A percentile compares a stretch with the other conserved stretches of the same genome.
These are phyloP conservation scores for Conticribra guillardii DNA, from an alignment of 108 stramenopile species.

Conservation along the genomic window DNA sequence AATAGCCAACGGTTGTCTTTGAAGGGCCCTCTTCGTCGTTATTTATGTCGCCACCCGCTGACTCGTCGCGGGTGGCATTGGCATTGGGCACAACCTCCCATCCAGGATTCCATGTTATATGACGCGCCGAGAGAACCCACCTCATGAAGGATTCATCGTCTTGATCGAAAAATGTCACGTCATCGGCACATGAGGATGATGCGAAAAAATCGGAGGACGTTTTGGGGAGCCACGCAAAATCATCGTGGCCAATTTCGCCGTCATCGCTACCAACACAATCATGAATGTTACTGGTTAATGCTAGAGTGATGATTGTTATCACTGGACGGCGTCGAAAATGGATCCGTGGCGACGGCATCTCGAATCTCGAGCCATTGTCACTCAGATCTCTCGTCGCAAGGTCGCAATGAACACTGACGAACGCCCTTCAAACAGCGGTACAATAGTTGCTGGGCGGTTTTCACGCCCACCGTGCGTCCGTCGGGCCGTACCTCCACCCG, in stretches of 20 bases:
- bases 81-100: constrained; percentile 22
- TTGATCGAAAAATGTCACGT: not conserved
- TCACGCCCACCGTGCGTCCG: not conserved
- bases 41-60: not conserved
- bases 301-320: too few relatives aligned
- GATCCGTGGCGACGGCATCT: too few relatives aligned
- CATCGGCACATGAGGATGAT: constrained; percentile 6
- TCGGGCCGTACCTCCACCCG: not conserved
- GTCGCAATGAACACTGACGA: not conserved
- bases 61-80: not conserved
- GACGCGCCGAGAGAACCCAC: constrained; percentile 30
- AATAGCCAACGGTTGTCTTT: constrained; percentile 5
- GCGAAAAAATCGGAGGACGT: constrained; percentile 23
- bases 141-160: constrained; percentile 15
- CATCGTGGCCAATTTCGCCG: too few relatives aligned
- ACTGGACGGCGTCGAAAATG: too few relatives aligned
- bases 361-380: not conserved
- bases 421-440: not conserved
- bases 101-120: constrained; percentile 20
- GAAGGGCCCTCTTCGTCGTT: not conserved
- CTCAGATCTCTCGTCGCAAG: not conserved
- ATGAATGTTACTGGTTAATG: too few relatives aligned
- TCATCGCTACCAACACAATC: too few relatives aligned
- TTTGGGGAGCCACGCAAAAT: constrained; percentile 6
- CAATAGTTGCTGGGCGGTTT: not conserved